A percentile compares a stretch with the other conserved stretches of the same genome.
Conservation (phyloP, 2,329 filamentous ascomycete species). For the Diaporthe citrichinensis region DNA sequence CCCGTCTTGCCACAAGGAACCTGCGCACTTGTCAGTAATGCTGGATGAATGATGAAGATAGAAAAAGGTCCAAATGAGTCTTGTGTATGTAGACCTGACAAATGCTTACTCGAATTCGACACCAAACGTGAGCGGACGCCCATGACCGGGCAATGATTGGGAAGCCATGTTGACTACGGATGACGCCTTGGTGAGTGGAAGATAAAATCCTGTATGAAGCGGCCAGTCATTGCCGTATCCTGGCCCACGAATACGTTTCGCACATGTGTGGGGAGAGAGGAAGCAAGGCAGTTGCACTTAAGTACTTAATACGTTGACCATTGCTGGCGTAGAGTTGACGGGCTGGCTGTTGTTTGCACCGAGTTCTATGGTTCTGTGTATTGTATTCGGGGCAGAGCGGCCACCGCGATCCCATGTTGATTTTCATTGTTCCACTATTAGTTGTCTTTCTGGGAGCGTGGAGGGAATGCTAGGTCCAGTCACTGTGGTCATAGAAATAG, state of each 20-base stretch:
- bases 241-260: background rate
- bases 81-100: too few relatives aligned
- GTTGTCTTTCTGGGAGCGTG: background rate
- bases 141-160: background rate
- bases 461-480: background rate
- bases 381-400: background rate
- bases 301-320: background rate
- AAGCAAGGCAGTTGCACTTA: background rate
- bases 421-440: background rate
- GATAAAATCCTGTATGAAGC: too few relatives aligned
- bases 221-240: background rate
- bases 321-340: background rate
- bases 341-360: background rate
- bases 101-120: background rate
- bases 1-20: background rate
- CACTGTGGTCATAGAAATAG: background rate
- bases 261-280: background rate
- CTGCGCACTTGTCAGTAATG: background rate
- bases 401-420: background rate
- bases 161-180: background rate
- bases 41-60: background rate
- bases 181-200: background rate
- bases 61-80: too few relatives aligned
- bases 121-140: background rate
- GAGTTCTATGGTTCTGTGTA: background rate